Evolutionary conservation across 371 early-diverging fungal species (phyloP).

Genomic region (Actinomortierella wolfii): DNA sequence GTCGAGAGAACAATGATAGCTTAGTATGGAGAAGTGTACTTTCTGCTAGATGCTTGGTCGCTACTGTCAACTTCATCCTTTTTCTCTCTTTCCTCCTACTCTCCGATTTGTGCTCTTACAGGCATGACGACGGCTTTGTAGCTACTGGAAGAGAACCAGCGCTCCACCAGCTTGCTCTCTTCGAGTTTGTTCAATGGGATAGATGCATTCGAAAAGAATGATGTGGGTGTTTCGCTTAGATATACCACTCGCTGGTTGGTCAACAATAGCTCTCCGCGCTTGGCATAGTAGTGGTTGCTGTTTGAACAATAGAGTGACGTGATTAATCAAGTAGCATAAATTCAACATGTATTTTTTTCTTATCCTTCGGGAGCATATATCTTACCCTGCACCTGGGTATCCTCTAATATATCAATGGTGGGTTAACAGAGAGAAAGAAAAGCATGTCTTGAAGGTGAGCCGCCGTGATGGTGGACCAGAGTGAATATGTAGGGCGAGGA

Average conservation of each 20-base stretch:
- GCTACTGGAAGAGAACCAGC: slow-evolving; percentile 37
- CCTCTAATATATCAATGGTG: too few relatives aligned
- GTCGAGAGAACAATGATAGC: too few relatives aligned
- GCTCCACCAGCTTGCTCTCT: slow-evolving; percentile 33
- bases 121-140: slow-evolving; percentile 43
- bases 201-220: slow-evolving; percentile 29
- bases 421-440: not conserved
- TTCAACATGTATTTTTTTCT: too few relatives aligned
- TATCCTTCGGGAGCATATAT: too few relatives aligned
- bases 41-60: not conserved
- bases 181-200: slow-evolving; percentile 35
- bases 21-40: not conserved
- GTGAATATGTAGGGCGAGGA: not conserved
- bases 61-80: not conserved
- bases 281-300: slow-evolving; percentile 14
- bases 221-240: slow-evolving; percentile 15
- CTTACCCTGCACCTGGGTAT: slow-evolving; percentile 44
- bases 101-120: not conserved
- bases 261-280: slow-evolving; percentile 25
- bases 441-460: not conserved
- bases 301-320: too few relatives aligned
- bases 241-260: slow-evolving; percentile 41
- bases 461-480: not conserved
- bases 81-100: not conserved
- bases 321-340: too few relatives aligned